Evolutionary conservation across 2,329 filamentous ascomycete species (phyloP).

Genomic region (Alternaria ethzedia): DNA sequence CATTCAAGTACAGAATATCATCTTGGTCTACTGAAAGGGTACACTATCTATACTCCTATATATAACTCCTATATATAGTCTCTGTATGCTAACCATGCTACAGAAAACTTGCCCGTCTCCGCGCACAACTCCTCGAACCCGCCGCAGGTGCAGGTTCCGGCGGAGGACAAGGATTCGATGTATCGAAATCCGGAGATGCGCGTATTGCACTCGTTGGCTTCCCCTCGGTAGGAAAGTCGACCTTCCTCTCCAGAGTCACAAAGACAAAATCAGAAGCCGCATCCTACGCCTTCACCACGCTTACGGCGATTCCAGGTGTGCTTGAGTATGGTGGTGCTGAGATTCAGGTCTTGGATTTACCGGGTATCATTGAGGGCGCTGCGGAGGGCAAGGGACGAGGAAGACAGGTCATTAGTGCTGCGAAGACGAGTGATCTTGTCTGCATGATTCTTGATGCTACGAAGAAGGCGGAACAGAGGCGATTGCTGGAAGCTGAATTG

Average conservation of each 20-base stretch:
- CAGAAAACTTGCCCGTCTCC: constrained; percentile 93
- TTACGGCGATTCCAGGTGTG: constrained; percentile 96
- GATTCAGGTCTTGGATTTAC: constrained; percentile 96
- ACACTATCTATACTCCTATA: background rate
- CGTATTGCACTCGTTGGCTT: constrained; percentile 98
- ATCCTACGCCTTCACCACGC: constrained; percentile 94
- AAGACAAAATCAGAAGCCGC: constrained; percentile 97
- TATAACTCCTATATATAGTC: background rate
- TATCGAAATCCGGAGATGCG: constrained; percentile 95
- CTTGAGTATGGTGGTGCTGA: constrained; percentile 97
- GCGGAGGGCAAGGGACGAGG: constrained; percentile 95
- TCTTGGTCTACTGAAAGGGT: constrained; percentile 97
- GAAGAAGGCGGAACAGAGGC: constrained; percentile 91
- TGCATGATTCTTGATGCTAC: constrained; percentile 97
- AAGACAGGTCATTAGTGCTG: constrained; percentile 94
- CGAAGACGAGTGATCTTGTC: constrained; percentile 97
- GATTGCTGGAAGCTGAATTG: constrained; percentile 86
- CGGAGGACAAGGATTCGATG: constrained; percentile 81
- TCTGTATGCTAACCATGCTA: background rate
- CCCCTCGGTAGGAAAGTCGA: constrained; percentile 97
- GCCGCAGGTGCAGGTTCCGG: constrained; percentile 78
- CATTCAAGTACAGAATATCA: constrained; percentile 78
- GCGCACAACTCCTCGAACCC: constrained; percentile 93
- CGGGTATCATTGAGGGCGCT: constrained; percentile 97
- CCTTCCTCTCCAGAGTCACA: constrained; percentile 97